A percentile compares a stretch with the other conserved stretches of the same genome.
phyloP scores from a whole-genome alignment of 2,329 filamentous ascomycete species.

The Ascochyta pisi region DNA sequence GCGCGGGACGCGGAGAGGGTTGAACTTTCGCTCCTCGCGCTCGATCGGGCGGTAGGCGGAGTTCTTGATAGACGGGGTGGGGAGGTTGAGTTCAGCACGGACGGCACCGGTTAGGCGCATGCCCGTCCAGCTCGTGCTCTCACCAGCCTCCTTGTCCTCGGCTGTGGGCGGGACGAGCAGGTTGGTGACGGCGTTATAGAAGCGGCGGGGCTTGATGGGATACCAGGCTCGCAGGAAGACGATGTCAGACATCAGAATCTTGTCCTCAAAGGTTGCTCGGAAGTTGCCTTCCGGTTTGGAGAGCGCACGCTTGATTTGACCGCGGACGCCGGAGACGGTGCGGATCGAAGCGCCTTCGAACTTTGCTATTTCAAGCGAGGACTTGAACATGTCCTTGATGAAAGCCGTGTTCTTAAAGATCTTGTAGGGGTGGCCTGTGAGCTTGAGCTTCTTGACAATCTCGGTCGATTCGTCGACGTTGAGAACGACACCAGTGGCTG shows the following conservation, averaged over 20 bases:
- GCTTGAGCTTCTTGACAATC: conserved; percentile 99
- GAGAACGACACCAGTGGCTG: conserved; percentile 90
- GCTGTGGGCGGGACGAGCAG: conserved; percentile 68
- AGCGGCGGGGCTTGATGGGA: conserved; percentile 90
- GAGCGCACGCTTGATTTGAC: conserved; percentile 95
- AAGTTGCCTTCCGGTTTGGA: conserved; percentile 94
- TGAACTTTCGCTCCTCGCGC: conserved; percentile 58
- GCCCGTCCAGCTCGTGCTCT: conserved; percentile 70
- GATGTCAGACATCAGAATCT: conserved; percentile 95
- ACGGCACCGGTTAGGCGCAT: conserved; percentile 97
- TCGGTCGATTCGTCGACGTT: conserved; percentile 95
- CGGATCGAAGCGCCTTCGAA: conserved; percentile 96
- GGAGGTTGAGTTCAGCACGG: conserved; percentile 74
- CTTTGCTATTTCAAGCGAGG: conserved; percentile 92
- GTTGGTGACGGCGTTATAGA: conserved; percentile 97
- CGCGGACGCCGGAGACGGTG: conserved; percentile 92
- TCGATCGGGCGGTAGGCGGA: conserved; percentile 77
- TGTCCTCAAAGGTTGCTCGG: conserved; percentile 98
- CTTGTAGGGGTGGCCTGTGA: conserved; percentile 92
- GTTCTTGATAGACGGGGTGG: conserved; percentile 82
- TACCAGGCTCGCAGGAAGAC: conserved; percentile 98
- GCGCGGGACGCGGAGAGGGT: conserved; percentile 74
- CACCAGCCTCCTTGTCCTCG: conserved; percentile 37
- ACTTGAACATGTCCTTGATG: conserved; percentile 98
- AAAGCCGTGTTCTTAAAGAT: conserved; percentile 99